Conservation (phyloP, 2,329 filamentous ascomycete species). For the Botrytis elliptica region DNA sequence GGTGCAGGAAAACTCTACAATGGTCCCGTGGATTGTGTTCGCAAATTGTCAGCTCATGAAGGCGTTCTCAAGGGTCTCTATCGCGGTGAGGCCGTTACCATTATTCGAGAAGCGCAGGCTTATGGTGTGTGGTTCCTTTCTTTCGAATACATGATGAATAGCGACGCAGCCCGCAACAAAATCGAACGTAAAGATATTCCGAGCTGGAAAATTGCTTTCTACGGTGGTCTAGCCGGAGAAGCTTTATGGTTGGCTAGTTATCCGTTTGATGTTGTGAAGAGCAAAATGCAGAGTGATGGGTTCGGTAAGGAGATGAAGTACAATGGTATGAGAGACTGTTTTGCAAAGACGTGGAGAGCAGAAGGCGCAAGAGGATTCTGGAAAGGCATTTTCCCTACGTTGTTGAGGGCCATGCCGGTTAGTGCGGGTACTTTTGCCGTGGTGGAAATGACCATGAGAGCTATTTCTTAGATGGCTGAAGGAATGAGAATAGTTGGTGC, state of each 20-base stretch:
- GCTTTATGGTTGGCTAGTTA: conserved; percentile 91
- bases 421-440: conserved; percentile 97
- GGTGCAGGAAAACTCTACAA: conserved; percentile 73
- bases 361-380: conserved; percentile 87
- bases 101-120: conserved; percentile 86
- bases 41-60: conserved; percentile 69
- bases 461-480: conserved; percentile 47
- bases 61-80: conserved; percentile 75
- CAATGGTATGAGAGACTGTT: conserved; percentile 83
- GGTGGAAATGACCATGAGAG: conserved; percentile 64
- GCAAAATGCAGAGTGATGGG: conserved; percentile 98
- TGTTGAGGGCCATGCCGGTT: conserved; percentile 94
- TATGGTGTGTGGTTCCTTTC: conserved; percentile 95
- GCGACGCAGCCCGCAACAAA: conserved; percentile 75
- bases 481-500: not conserved
- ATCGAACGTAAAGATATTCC: conserved; percentile 75
- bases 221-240: conserved; percentile 92
- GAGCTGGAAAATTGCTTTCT: conserved; percentile 82
- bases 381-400: conserved; percentile 87
- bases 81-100: conserved; percentile 81
- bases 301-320: conserved; percentile 73
- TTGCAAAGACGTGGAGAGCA: conserved; percentile 72
- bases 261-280: conserved; percentile 96
- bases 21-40: conserved; percentile 87
- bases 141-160: conserved; percentile 96